These are phyloP conservation scores for Torulaspora delbrueckii DNA, from an alignment of 805 yeast species.

Conservation along the genomic window DNA sequence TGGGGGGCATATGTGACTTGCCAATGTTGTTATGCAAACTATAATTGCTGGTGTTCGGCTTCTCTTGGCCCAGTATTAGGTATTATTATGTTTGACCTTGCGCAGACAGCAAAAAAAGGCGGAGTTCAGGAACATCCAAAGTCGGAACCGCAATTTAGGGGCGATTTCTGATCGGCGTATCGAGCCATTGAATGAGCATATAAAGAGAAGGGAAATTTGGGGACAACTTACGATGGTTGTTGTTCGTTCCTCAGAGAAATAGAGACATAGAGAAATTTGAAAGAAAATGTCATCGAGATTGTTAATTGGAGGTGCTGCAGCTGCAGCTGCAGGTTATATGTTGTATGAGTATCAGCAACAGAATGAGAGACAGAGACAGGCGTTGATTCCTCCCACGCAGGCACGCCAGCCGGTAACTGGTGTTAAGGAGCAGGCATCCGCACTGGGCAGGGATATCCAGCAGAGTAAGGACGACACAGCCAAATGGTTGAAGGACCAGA, in stretches of 20 bases:
- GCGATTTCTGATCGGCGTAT: neutral
- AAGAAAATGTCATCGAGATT: slow-evolving; percentile 22
- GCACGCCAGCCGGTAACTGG: slow-evolving; percentile 1
- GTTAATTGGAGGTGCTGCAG: slow-evolving; percentile 27
- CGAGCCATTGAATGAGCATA: neutral
- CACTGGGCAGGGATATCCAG: slow-evolving; percentile 6
- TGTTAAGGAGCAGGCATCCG: neutral
- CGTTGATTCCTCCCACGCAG: slow-evolving; percentile 9
- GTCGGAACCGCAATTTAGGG: slow-evolving; percentile 4
- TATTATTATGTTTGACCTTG: neutral
- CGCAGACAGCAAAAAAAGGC: slow-evolving; percentile 7
- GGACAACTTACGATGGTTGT: neutral
- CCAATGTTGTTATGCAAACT: no score
- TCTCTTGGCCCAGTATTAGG: no score
- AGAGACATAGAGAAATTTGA: neutral
- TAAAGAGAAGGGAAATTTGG: slow-evolving; percentile 1
- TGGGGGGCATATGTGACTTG: no score
- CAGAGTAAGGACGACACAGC: slow-evolving; percentile 10
- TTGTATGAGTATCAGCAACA: slow-evolving; percentile 25
- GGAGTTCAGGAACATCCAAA: neutral
- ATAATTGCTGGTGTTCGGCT: no score
- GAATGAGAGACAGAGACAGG: slow-evolving; percentile 19
- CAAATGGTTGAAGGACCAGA: slow-evolving; percentile 12
- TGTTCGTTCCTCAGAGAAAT: neutral
- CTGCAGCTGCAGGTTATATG: slow-evolving; percentile 26